Evolutionary conservation across 2,329 filamentous ascomycete species (phyloP).

Genomic region (Penicillium sp.): DNA sequence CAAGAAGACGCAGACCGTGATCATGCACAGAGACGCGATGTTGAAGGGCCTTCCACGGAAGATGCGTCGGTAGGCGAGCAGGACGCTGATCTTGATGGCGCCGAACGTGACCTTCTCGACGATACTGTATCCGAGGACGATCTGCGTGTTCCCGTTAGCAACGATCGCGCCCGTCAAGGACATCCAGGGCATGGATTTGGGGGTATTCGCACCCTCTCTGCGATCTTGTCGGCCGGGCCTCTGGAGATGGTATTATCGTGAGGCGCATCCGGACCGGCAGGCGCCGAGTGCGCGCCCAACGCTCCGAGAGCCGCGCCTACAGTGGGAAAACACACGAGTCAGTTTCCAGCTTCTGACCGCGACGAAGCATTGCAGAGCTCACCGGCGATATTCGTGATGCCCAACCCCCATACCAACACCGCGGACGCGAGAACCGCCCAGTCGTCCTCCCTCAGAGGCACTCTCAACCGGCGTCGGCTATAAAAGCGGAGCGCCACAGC

Average conservation of each 20-base stretch:
- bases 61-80: constrained; percentile 11
- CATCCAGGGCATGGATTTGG: neutral
- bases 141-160: neutral
- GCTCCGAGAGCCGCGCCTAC: constrained; percentile 8
- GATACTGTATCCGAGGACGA: constrained; percentile 3
- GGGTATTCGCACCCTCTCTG: constrained; percentile 4
- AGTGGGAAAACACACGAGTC: too few relatives aligned
- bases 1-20: constrained; percentile 4
- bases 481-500: constrained; percentile 6
- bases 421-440: constrained; percentile 6
- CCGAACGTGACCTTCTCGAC: constrained; percentile 13
- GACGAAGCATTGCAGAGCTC: too few relatives aligned
- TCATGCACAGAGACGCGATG: constrained; percentile 9
- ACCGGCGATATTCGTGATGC: constrained; percentile 9
- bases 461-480: constrained; percentile 1
- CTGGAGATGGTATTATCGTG: constrained; percentile 8
- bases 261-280: constrained; percentile 5
- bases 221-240: constrained; percentile 9
- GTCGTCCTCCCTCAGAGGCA: constrained; percentile 10
- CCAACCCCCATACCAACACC: constrained; percentile 4
- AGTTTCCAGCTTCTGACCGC: too few relatives aligned
- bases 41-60: constrained; percentile 4
- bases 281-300: constrained; percentile 8
- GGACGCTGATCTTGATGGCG: constrained; percentile 12
- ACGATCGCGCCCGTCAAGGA: neutral